A percentile compares a stretch with the other conserved stretches of the same genome.
These are phyloP conservation scores for Tetrapisispora phaffii DNA, from an alignment of 805 yeast genomes.

Conservation along the genomic window DNA sequence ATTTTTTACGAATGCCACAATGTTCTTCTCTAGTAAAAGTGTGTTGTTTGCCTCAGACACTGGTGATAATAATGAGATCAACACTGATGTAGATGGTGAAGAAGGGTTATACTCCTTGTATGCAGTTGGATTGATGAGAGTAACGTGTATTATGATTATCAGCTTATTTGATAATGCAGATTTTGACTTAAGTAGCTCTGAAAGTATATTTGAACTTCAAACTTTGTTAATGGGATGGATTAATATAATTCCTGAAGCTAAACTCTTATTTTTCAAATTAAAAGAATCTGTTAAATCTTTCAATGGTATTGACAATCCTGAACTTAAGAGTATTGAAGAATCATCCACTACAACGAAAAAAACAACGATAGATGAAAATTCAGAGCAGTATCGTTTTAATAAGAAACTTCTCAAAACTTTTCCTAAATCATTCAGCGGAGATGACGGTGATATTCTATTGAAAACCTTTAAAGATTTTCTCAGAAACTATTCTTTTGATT, in stretches of 20 bases:
- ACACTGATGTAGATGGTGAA: slow-evolving; percentile 9
- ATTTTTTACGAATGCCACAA: slow-evolving; percentile 48
- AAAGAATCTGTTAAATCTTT: slow-evolving; percentile 15
- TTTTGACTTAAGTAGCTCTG: slow-evolving; percentile 38
- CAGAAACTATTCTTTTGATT: slow-evolving; percentile 18
- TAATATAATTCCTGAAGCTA: slow-evolving; percentile 52
- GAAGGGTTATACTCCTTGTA: slow-evolving; percentile 28
- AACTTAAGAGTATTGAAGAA: neutral
- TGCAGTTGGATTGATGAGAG: slow-evolving; percentile 36
- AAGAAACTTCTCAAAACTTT: slow-evolving; percentile 15
- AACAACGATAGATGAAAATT: neutral
- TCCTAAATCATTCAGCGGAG: slow-evolving; percentile 14
- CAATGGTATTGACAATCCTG: neutral
- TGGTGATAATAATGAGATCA: slow-evolving; percentile 4
- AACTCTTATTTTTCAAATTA: slow-evolving; percentile 41
- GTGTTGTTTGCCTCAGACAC: slow-evolving; percentile 9
- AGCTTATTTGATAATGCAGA: slow-evolving; percentile 39
- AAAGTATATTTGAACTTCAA: slow-evolving; percentile 51
- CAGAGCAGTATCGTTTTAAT: slow-evolving; percentile 9
- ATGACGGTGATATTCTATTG: slow-evolving; percentile 18
- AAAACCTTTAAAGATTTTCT: slow-evolving; percentile 20
- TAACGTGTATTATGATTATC: slow-evolving; percentile 55
- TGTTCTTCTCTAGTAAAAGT: slow-evolving; percentile 32
- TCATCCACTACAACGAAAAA: neutral
- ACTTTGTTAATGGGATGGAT: slow-evolving; percentile 56